Base-by-base conservation (phyloP, 345 rosid species). In the Euphorbia lathyris region DNA sequence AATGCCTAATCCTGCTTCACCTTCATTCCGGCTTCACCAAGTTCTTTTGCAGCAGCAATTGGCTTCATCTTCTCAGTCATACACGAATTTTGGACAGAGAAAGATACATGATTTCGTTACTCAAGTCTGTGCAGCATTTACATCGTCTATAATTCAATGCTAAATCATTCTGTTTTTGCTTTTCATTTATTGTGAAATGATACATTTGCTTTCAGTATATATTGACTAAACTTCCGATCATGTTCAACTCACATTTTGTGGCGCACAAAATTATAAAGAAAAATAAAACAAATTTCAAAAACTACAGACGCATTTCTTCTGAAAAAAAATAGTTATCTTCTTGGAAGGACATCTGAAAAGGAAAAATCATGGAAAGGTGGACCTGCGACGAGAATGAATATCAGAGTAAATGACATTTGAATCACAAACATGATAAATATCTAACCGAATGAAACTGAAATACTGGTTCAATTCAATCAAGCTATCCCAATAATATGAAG, bases 281-380 rank as follows among this genome's bases (percentile, higher is more conserved):
- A 51, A 19, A 51, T 38, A 14, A 14, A 19, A 10, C 3, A 5
- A 20, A 59, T 32, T 32, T 19, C 0, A 61, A 62, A 58, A 6
- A 27, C 3, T 32, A 16, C 1, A 11, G 38, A 1, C 3, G 11
- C 32, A 12, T 13, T 11, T 53, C 34, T 36, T n/a, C n/a, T n/a
- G n/a, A n/a, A 29, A 61, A 61, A 30, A 32, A 51, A 5, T 0
- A 30, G 51, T 72, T 48, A 72, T 83, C 80, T 77, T 69, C 78
- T 66, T 23, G 88, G 89, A 66, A 90, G 72, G 56, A 88, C 58
- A 63, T 90, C 96, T 22, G 95, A 78, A 66, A 94, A 80, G 12
- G 88, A 80, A 80, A 86, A 94, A 76, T 94, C 96, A 77, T 90
- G 97, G 81, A 90, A 91, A 11, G 98, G 95, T 29, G 96, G 96